Conservation (phyloP, 306 rosid species). For the Prunus salicina region DNA sequence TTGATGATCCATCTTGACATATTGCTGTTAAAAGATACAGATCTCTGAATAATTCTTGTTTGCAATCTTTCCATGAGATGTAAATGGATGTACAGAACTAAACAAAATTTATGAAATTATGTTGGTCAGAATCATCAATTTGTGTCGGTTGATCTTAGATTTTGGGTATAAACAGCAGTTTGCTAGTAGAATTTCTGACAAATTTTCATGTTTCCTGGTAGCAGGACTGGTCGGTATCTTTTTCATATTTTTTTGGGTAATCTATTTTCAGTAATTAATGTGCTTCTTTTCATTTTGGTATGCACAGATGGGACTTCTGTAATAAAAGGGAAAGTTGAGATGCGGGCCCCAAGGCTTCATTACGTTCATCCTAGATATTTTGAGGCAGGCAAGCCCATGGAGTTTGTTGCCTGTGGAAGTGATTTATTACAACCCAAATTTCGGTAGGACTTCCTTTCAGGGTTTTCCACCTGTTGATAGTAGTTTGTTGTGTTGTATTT, state of each 20-base stretch:
- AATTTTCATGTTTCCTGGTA: neutral
- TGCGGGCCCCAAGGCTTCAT: slow-evolving; percentile 82
- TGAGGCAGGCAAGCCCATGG: slow-evolving; percentile 98
- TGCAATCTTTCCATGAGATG: neutral
- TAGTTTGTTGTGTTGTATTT: neutral
- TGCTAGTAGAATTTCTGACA: neutral
- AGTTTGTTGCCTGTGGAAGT: slow-evolving; percentile 91
- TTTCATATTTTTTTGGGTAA: neutral
- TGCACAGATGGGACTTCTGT: slow-evolving; percentile 59
- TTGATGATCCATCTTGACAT: neutral
- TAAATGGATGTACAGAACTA: neutral
- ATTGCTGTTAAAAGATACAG: neutral
- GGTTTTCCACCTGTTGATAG: neutral
- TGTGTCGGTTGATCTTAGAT: neutral
- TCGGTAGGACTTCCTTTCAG: slow-evolving; percentile 44
- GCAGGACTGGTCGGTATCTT: neutral
- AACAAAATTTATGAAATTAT: neutral
- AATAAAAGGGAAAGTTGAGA: slow-evolving; percentile 50
- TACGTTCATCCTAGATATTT: slow-evolving; percentile 80
- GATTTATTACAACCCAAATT: slow-evolving; percentile 78
- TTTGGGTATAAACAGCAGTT: neutral
- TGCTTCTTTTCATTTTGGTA: slow-evolving; percentile 27
- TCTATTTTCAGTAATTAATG: slow-evolving; percentile 10
- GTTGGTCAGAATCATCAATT: neutral
- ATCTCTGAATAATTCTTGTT: neutral